Base-by-base conservation (phyloP, 2,329 filamentous ascomycete species). In the Botrytis byssoidea region DNA sequence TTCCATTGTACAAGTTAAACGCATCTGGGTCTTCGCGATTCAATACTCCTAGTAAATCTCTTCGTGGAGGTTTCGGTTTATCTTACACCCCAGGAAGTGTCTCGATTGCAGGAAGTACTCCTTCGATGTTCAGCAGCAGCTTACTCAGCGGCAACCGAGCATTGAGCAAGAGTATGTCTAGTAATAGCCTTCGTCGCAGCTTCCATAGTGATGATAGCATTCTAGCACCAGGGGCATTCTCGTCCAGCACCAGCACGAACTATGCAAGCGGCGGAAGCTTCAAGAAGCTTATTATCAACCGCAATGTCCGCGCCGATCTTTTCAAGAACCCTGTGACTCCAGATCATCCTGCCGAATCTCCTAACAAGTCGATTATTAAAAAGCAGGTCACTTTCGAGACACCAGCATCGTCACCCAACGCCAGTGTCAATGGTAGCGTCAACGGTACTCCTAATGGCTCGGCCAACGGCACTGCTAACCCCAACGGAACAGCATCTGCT, bases 241-340 rank as follows among this genome's bases (percentile, higher is more conserved):
- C 93, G 3, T 86, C 91, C 40, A 91, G 88, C 79, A 85, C 88
- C 29, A 87, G 86, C 73, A 86, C 88, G 51, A 89, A 91, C 74
- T 91, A 91, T 70, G 88, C 89, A n/a, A 90, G 86, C 80, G 88
- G 87, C 67, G 89, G 89, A 63, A 93, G 88, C 80, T 89, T 97
- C 78, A 98, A 98, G 85, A 95, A 94, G 82, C 88, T 99, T 73
- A 92, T 95, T 71, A 98, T 99, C 81, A 97, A 98, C 83, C 91
- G 94, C 76, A 92, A 91, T 77, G 87, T 99, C 81, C 89, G 93
- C 71, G 94, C 88, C 74, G 92, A 93, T 78, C 85, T 91, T 25
- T 92, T 91, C 80, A 87, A 86, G 3, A 88, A 89, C 1, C 88
- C 89, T 0, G 86, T 84, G 22, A 71, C 75, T 48, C 75, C 65